Percentiles rank a stretch among this genome's conserved stretches.
These are phyloP conservation scores for Aspergillus pseudoterreus DNA, from an alignment of 2,329 filamentous ascomycete genomes.

Conservation along the genomic window DNA sequence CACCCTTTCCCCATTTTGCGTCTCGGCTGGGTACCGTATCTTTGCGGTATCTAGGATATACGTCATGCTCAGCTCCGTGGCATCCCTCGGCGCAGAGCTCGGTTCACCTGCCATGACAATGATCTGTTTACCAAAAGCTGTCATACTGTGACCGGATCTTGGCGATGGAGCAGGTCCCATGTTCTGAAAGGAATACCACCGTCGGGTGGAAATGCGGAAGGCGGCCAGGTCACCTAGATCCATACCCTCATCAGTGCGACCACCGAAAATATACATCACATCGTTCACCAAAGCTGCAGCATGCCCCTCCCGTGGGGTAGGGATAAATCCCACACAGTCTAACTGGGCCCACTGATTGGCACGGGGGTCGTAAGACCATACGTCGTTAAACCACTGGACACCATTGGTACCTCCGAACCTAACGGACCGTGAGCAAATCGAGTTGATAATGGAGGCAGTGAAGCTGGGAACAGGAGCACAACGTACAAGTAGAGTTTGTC, in stretches of 20 bases:
- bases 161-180: conserved; percentile 96
- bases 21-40: conserved; percentile 89
- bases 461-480: background rate
- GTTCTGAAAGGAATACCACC: conserved; percentile 99
- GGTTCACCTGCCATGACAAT: conserved; percentile 92
- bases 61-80: conserved; percentile 79
- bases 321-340: conserved; percentile 97
- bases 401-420: conserved; percentile 98
- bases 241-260: conserved; percentile 85
- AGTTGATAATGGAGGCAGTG: background rate
- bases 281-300: conserved; percentile 91
- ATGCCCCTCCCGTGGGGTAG: conserved; percentile 87
- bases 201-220: conserved; percentile 72
- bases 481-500: conserved; percentile 90
- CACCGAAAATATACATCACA: conserved; percentile 99
- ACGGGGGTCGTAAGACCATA: conserved; percentile 90
- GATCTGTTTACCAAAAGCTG: conserved; percentile 84
- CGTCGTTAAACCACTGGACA: conserved; percentile 96
- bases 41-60: conserved; percentile 94
- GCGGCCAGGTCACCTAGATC: conserved; percentile 93
- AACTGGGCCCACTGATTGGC: conserved; percentile 80
- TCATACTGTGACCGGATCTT: conserved; percentile 96
- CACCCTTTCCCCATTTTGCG: conserved; percentile 40
- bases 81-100: conserved; percentile 76
- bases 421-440: conserved; percentile 5